Conservation (phyloP, 2,329 filamentous ascomycete species). For the Scedosporium boydii region DNA sequence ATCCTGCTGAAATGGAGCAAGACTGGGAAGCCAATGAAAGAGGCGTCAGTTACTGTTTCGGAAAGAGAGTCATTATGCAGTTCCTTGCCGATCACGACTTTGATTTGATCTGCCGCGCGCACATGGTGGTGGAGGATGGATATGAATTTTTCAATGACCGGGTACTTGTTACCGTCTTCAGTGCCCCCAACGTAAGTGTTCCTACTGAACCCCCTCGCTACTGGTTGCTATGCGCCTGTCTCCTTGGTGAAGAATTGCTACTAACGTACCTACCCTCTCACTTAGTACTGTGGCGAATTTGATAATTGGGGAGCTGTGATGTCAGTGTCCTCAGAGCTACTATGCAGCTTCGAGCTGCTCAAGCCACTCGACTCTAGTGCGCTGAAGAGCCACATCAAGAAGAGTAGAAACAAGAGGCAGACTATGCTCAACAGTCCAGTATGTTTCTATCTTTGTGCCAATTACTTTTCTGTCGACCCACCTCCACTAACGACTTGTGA, state of each 20-base stretch:
- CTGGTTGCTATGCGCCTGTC: not conserved
- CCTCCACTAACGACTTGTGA: not conserved
- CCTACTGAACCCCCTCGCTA: not conserved
- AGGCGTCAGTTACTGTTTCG: conserved; percentile 96
- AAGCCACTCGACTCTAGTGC: conserved; percentile 95
- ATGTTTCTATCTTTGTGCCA: conserved; percentile 32
- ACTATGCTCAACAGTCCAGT: conserved; percentile 95
- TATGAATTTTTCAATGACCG: conserved; percentile 98
- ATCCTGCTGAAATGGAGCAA: conserved; percentile 94
- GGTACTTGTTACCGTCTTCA: conserved; percentile 93
- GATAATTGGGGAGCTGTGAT: conserved; percentile 99
- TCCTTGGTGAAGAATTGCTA: not conserved
- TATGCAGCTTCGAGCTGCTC: conserved; percentile 94
- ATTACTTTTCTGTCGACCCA: not conserved
- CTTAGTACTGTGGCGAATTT: conserved; percentile 92
- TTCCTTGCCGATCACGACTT: conserved; percentile 94
- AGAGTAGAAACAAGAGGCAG: conserved; percentile 87
- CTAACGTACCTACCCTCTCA: conserved; percentile 15
- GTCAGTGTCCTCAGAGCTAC: conserved; percentile 86
- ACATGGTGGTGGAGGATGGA: conserved; percentile 98
- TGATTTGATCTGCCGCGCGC: conserved; percentile 90
- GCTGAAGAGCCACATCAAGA: conserved; percentile 98
- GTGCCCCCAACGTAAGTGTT: conserved; percentile 79
- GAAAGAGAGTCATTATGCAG: conserved; percentile 95
- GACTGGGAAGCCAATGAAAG: conserved; percentile 98